phyloP scores from a whole-genome alignment of 2,329 filamentous ascomycete genomes.

The Tolypocladium tropicale region DNA sequence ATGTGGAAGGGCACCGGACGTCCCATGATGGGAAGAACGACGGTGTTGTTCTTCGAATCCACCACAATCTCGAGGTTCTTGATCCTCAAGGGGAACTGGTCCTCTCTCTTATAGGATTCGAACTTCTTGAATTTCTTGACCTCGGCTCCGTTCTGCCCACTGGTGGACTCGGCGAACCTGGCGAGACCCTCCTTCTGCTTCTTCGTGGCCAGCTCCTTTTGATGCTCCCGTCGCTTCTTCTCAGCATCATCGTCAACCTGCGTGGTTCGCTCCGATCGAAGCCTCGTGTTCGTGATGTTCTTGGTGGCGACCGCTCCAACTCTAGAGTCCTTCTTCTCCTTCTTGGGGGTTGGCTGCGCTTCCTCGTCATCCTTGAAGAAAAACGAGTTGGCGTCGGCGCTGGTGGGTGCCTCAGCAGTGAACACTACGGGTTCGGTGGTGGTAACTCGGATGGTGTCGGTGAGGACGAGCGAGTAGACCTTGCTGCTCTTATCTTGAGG shows the following conservation, averaged over 20 bases:
- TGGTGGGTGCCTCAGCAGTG: conserved; percentile 83
- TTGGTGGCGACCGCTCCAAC: conserved; percentile 84
- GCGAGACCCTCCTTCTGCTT: conserved; percentile 84
- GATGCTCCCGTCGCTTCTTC: conserved; percentile 76
- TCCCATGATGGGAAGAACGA: conserved; percentile 94
- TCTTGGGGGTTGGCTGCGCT: conserved; percentile 75
- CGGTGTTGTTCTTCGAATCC: conserved; percentile 79
- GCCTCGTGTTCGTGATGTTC: conserved; percentile 88
- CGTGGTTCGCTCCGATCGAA: conserved; percentile 81
- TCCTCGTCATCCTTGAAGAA: conserved; percentile 98
- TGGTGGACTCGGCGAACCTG: conserved; percentile 76
- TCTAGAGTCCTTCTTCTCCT: conserved; percentile 74
- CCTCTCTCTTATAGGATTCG: conserved; percentile 97
- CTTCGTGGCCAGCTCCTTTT: conserved; percentile 76
- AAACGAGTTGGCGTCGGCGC: conserved; percentile 91
- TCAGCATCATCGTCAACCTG: conserved; percentile 87
- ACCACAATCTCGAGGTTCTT: conserved; percentile 84
- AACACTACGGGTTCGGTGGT: conserved; percentile 74
- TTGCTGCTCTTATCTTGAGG: conserved; percentile 86
- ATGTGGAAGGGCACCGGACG: conserved; percentile 97
- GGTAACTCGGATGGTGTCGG: conserved; percentile 86
- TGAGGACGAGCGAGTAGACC: conserved; percentile 79
- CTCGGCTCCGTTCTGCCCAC: conserved; percentile 77
- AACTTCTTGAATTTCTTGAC: conserved; percentile 99
- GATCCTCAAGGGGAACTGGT: conserved; percentile 75